Percentiles rank a stretch among this genome's conserved stretches.
Conservation (phyloP, 192 early-diverging fungal species). For the Entophlyctis helioformis region DNA sequence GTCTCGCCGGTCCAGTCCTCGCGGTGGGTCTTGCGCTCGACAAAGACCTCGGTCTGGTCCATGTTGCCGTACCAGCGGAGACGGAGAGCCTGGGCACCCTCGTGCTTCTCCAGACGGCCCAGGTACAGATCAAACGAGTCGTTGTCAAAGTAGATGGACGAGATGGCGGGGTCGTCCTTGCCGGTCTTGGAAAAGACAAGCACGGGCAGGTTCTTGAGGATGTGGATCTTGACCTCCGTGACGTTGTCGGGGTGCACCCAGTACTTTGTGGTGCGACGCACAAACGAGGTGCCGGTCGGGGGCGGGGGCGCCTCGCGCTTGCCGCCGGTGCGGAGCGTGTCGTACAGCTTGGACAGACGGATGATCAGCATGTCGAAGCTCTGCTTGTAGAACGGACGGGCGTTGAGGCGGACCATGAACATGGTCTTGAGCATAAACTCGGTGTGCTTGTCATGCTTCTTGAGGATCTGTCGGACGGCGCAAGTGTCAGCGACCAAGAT, state of each 20-base stretch:
- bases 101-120: constrained; percentile 73
- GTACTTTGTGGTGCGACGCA: constrained; percentile 81
- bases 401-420: constrained; percentile 43
- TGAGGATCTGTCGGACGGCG: constrained; percentile 69
- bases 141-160: constrained; percentile 91
- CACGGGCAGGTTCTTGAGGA: constrained; percentile 83
- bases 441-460: constrained; percentile 98
- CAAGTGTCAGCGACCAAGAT: too few species aligned
- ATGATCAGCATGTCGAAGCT: constrained; percentile 78
- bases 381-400: constrained; percentile 66
- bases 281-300: constrained; percentile 50
- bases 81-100: constrained; percentile 77
- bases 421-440: constrained; percentile 61
- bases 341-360: constrained; percentile 47
- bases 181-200: constrained; percentile 70
- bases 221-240: constrained; percentile 82
- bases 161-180: constrained; percentile 73
- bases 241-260: constrained; percentile 96
- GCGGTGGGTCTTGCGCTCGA: constrained; percentile 96
- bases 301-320: constrained; percentile 6
- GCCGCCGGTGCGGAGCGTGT: constrained; percentile 32
- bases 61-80: constrained; percentile 92
- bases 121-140: constrained; percentile 76
- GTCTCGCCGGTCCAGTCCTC: constrained; percentile 79
- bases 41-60: constrained; percentile 72